phyloP scores from a whole-genome alignment of 768 basidiomycete species.

The Lyophyllum decastes region DNA sequence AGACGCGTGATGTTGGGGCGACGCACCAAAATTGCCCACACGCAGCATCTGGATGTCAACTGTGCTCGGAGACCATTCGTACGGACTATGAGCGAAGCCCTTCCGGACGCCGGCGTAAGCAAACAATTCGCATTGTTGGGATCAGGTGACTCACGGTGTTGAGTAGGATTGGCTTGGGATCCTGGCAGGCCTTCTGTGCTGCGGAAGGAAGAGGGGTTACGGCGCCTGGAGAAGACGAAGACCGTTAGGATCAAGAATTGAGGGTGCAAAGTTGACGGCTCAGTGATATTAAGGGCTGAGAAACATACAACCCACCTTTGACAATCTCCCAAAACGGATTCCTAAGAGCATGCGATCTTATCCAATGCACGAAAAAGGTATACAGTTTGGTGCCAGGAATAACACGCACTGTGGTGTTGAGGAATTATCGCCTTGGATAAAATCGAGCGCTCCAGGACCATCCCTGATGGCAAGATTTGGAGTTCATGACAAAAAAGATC shows the following conservation, averaged over 20 bases:
- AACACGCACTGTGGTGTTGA: conserved; percentile 52
- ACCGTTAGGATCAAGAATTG: not conserved
- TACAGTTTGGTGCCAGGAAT: not conserved
- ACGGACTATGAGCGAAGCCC: conserved; percentile 69
- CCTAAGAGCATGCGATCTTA: conserved; percentile 29
- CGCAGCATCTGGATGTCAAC: conserved; percentile 81
- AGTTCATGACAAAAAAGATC: conserved; percentile 3
- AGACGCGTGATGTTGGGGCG: conserved; percentile 1
- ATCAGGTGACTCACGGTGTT: conserved; percentile 54
- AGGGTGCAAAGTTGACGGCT: not conserved
- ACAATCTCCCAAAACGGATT: conserved; percentile 84
- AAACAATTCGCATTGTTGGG: conserved; percentile 10
- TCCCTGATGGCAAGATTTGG: conserved; percentile 44
- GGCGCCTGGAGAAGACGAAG: conserved; percentile 38
- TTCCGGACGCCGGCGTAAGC: conserved; percentile 20
- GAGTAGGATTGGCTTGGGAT: conserved; percentile 77
- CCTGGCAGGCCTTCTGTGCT: conserved; percentile 68
- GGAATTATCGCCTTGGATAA: conserved; percentile 72
- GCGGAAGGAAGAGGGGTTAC: conserved; percentile 66
- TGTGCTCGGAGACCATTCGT: conserved; percentile 73
- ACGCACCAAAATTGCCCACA: conserved; percentile 63
- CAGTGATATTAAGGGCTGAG: not conserved
- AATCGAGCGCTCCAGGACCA: conserved; percentile 80
- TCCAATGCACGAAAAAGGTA: conserved; percentile 6
- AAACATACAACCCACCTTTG: conserved; percentile 48